Base-by-base conservation (phyloP, 2,329 filamentous ascomycete species). In the Trichoderma sp. region DNA sequence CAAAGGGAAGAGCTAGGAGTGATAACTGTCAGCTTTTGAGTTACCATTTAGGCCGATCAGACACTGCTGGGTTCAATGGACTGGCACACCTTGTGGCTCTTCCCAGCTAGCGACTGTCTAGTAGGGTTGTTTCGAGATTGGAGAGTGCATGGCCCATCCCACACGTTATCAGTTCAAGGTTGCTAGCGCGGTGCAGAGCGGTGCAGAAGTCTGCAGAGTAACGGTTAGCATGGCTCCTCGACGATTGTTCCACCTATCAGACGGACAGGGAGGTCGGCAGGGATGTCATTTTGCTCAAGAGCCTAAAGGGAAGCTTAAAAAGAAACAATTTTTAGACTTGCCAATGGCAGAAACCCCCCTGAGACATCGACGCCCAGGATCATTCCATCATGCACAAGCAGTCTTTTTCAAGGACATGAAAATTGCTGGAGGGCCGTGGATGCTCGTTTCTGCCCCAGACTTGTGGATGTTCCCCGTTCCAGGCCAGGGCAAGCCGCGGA, bases 191-290 rank as follows among this genome's bases (percentile, higher is more conserved):
- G 65, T 28, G n/a, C 24, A 57, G 56, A 21, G 65, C 47, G 36
- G 65, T 28, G n/a, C 24, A 43, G 56, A 21, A 24, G 36, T 28
- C 56, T 69, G 56, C 65, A 69, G 57, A 56, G 47, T 11, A 47
- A 21, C 26, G 18, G 39, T 69, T 69, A 69, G 53, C 15, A 60
- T 26, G 26, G 56, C 26, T 30, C 21, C 21, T 12, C 9, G 26
- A n/a, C 4, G 36, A 32, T 34, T 61, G 56, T 69, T 69, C 65
- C 65, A 69, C 65, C 65, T 69, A 69, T 69, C 65, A 61, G 53
- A 14, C n/a, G n/a, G 14, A 21, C 21, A 30, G 11, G 14, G 34
- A 34, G 4, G 43, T 6, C 32, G 34, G 26, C 36, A 28, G 65
- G 53, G 65, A 51, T 47, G 1, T 51, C n/a, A 12, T 21, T 4